Conservation (phyloP, 345 rosid genomes). For the Populus pruinosa region DNA sequence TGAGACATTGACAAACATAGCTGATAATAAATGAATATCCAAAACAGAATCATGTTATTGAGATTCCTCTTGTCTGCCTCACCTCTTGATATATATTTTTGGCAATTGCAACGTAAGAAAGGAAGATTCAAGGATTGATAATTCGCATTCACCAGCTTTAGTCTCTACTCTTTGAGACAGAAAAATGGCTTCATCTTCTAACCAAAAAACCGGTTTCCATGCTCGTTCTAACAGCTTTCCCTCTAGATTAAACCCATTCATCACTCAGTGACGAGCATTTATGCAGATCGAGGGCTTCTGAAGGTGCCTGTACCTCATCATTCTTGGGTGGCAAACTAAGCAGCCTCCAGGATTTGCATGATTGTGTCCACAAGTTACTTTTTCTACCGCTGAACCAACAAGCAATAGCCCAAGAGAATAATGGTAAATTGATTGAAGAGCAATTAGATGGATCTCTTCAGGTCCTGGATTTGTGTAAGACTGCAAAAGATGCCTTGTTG, state of each 20-base stretch:
- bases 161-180: not conserved
- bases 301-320: not conserved
- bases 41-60: not conserved
- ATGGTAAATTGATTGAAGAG: not conserved
- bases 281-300: not conserved
- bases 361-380: not conserved
- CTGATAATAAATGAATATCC: not conserved
- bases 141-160: not conserved
- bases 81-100: not conserved
- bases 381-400: not conserved
- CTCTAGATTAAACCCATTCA: not conserved
- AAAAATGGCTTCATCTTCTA: not conserved
- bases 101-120: not conserved
- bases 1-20: not conserved
- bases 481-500: conserved; percentile 21
- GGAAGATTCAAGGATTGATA: not conserved
- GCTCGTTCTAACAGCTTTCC: not conserved
- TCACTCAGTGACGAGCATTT: not conserved
- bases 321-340: not conserved
- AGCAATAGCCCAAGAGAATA: not conserved
- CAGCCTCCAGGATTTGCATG: not conserved
- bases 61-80: not conserved
- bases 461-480: not conserved
- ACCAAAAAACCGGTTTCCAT: not conserved
- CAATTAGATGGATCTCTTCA: too few species aligned